Evolutionary conservation across 2,329 filamentous ascomycete species (phyloP).

Genomic region (Pseudocercospora cruenta): DNA sequence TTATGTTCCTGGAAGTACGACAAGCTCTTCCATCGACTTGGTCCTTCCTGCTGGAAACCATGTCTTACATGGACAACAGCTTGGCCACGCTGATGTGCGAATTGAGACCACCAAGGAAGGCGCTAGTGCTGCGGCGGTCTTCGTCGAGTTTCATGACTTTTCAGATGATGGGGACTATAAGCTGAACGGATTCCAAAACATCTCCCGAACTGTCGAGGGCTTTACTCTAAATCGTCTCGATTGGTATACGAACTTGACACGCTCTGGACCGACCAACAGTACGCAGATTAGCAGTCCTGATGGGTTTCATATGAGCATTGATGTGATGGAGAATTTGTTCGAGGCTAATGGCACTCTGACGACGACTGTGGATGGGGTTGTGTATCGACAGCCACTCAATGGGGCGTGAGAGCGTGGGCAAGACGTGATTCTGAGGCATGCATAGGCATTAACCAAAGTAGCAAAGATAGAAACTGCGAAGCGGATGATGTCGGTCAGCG

Average conservation of each 20-base stretch:
- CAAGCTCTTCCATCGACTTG: background rate
- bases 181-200: slow-evolving; percentile 15
- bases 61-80: slow-evolving; percentile 5
- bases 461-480: too few relatives aligned
- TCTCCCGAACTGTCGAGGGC: slow-evolving; percentile 13
- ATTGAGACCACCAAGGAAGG: background rate
- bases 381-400: slow-evolving; percentile 46
- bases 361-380: slow-evolving; percentile 43
- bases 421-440: too few relatives aligned
- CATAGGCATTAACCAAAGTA: too few relatives aligned
- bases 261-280: background rate
- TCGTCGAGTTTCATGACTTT: slow-evolving; percentile 8
- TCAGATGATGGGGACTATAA: slow-evolving; percentile 9
- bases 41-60: slow-evolving; percentile 7
- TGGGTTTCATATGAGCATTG: slow-evolving; percentile 42
- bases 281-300: slow-evolving; percentile 17
- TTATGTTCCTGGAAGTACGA: slow-evolving; percentile 33
- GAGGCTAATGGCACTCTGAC: slow-evolving; percentile 47
- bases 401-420: slow-evolving; percentile 22
- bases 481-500: too few relatives aligned
- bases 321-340: slow-evolving; percentile 47
- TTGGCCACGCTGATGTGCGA: slow-evolving; percentile 8
- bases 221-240: slow-evolving; percentile 16
- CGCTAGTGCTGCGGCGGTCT: background rate
- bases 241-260: slow-evolving; percentile 16